These are phyloP conservation scores for Flaveria brownii DNA, from an alignment of 129 eudicot genomes.

Conservation along the genomic window DNA sequence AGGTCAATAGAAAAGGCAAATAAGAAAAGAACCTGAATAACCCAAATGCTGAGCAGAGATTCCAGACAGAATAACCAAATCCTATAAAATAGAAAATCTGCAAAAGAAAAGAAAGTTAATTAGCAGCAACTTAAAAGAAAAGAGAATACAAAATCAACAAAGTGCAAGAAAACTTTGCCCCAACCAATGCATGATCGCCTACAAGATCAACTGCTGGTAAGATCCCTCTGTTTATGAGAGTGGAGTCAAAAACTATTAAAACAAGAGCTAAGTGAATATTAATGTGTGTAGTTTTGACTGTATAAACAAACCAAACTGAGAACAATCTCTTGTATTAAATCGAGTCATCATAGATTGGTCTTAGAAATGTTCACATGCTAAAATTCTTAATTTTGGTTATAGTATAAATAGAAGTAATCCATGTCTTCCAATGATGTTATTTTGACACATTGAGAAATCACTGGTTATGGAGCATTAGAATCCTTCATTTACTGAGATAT, in stretches of 20 bases:
- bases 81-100: slow-evolving; percentile 22
- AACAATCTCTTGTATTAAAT: no score
- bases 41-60: slow-evolving; percentile 76
- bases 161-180: slow-evolving; percentile 57
- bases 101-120: no score
- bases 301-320: no score
- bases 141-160: no score
- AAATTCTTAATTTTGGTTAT: background rate
- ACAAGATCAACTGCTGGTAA: slow-evolving; percentile 87
- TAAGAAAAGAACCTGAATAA: slow-evolving; percentile 56
- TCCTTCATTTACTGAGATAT: slow-evolving; percentile 2
- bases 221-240: slow-evolving; percentile 71
- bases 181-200: slow-evolving; percentile 69
- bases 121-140: no score
- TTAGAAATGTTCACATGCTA: background rate
- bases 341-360: no score
- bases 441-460: background rate
- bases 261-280: background rate
- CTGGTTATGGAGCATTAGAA: background rate
- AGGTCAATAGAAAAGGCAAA: background rate
- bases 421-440: background rate
- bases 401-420: background rate
- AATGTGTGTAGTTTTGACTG: no score
- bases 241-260: background rate
- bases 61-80: slow-evolving; percentile 63